Evolutionary conservation across 2,329 filamentous ascomycete genomes (phyloP).

Genomic region (Fusarium ramigenum): DNA sequence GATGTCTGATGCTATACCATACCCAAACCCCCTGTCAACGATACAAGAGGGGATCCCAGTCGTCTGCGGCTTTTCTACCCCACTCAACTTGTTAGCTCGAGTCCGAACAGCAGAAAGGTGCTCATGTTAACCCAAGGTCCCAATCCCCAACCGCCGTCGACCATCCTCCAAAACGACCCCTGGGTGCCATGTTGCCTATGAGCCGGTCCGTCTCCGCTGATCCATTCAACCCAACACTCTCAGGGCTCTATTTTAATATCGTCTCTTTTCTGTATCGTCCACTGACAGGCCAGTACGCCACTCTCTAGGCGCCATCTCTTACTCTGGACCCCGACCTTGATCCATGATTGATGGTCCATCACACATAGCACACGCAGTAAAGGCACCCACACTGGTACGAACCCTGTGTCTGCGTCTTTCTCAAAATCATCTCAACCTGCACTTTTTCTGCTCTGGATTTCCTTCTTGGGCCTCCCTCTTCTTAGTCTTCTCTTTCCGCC

Average conservation of each 20-base stretch:
- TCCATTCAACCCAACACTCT: conserved; percentile 44
- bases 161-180: conserved; percentile 36
- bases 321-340: conserved; percentile 50
- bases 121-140: conserved; percentile 32
- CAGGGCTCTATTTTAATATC: conserved; percentile 57
- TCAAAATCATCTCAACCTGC: conserved; percentile 44
- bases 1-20: conserved; percentile 14
- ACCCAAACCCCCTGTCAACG: conserved; percentile 12
- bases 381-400: conserved; percentile 32
- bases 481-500: conserved; percentile 37
- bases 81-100: conserved; percentile 31
- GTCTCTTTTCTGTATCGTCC: conserved; percentile 49
- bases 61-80: conserved; percentile 36
- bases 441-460: conserved; percentile 38
- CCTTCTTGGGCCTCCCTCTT: conserved; percentile 40
- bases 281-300: conserved; percentile 53
- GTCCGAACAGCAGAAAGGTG: conserved; percentile 25
- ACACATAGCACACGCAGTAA: conserved; percentile 42
- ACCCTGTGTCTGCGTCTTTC: conserved; percentile 36
- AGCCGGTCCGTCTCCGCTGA: conserved; percentile 44
- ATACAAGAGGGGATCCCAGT: conserved; percentile 34
- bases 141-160: conserved; percentile 40
- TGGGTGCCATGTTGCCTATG: conserved; percentile 36
- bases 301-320: conserved; percentile 57
- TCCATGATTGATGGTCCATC: conserved; percentile 43